Base-by-base conservation (phyloP, 2,329 filamentous ascomycete genomes). In the Sordariomycetes sp. region DNA sequence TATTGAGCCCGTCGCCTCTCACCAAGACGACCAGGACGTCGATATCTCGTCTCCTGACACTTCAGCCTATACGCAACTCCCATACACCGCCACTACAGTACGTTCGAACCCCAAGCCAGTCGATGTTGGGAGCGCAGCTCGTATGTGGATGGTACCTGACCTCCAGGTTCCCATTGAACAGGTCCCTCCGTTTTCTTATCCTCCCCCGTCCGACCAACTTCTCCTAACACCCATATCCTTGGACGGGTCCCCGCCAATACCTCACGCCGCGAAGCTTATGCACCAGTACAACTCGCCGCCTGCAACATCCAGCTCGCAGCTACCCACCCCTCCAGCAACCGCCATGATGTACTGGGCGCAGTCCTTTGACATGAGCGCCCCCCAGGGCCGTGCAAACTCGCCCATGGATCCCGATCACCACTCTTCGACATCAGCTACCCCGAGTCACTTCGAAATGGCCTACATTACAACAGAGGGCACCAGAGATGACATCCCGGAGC, bases 321-420 rank as follows among this genome's bases (percentile, higher is more conserved):
- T 75, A 56, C 74, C 72, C 39, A 76, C 75, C 10, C 76, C 77
- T 51, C 74, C 76, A n/a, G 69, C 68, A 50, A 72, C 71, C 36
- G 72, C 75, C 59, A 74, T 70, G 56, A 72, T 78, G 69, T 75
- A 74, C 58, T 78, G 72, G 70, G 64, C 64, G 60, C 58, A 69
- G 57, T 59, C 62, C 35, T 76, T 77, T 62, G 70, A 73, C 45
- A 66, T 77, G 57, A 70, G 68, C 60, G 66, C 71, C 54, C 66
- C 71, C 25, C 68, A 68, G 34, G 74, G 70, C 59, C 73, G 76
- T 56, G 66, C 71, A 22, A 70, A 70, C 24, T 76, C 76, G n/a
- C 74, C 76, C 7, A 73, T 78, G 68, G 62, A 70, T 32, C 65
- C 72, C 42, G 69, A 72, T n/a, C 63, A 69, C 15, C 63, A 69